phyloP scores from a whole-genome alignment of 345 rosid species.

The Citrus sinensis region DNA sequence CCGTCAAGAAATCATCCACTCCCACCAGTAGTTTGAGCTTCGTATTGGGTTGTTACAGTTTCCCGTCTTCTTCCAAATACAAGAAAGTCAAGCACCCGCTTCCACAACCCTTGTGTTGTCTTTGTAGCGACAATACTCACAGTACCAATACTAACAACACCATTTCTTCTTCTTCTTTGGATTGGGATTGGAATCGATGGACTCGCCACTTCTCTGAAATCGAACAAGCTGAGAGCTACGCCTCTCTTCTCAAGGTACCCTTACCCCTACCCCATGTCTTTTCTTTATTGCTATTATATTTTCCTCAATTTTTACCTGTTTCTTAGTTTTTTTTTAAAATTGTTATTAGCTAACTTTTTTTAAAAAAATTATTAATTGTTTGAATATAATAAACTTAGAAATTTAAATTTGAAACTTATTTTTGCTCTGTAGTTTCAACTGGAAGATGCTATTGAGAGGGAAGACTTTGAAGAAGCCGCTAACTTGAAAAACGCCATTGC shows the following conservation, averaged over 20 bases:
- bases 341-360: neutral
- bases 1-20: conserved; percentile 29
- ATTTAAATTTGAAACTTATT: neutral
- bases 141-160: conserved; percentile 13
- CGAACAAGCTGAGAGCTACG: conserved; percentile 69
- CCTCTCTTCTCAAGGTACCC: conserved; percentile 77
- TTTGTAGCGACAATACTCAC: conserved; percentile 27
- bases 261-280: neutral
- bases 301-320: neutral
- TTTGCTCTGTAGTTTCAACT: conserved; percentile 67
- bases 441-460: conserved; percentile 81
- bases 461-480: conserved; percentile 87
- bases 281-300: neutral
- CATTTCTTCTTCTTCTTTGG: conserved; percentile 35
- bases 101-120: conserved; percentile 29
- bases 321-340: neutral
- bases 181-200: conserved; percentile 96
- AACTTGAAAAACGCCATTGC: conserved; percentile 68
- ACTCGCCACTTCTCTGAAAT: conserved; percentile 76
- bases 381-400: neutral
- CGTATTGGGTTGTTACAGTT: conserved; percentile 28
- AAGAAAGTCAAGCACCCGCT: conserved; percentile 30
- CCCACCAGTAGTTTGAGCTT: conserved; percentile 13
- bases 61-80: conserved; percentile 17
- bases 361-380: neutral